Conservation (phyloP, 805 yeast species). For the Ogataea sp. region DNA sequence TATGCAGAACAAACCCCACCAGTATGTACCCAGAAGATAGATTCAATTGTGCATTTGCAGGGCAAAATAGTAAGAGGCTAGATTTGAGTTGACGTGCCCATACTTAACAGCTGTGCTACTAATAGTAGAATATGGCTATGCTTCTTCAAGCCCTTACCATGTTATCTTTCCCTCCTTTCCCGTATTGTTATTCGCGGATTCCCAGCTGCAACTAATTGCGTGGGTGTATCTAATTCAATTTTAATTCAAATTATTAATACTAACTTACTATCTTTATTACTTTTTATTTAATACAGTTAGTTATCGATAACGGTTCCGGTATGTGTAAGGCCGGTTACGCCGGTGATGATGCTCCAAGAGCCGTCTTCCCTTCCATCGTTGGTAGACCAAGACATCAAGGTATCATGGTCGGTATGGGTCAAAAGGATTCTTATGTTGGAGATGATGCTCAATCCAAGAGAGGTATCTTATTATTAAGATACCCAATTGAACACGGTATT, state of each 20-base stretch:
- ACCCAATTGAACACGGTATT: conserved; percentile 99
- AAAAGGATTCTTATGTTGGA: conserved; percentile 99
- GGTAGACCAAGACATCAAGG: conserved; percentile 99
- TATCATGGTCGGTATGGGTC: conserved; percentile 99
- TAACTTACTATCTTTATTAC: background rate
- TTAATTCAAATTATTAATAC: background rate
- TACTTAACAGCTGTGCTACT: no score
- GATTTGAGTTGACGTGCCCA: no score
- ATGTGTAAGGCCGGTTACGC: conserved; percentile 99
- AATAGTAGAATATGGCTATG: no score
- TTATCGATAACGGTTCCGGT: conserved; percentile 99
- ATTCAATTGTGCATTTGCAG: no score
- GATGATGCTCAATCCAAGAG: conserved; percentile 99
- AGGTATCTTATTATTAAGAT: conserved; percentile 97
- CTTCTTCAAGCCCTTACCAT: no score
- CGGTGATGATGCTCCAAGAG: conserved; percentile 99
- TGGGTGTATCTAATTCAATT: background rate
- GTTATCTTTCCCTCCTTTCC: no score
- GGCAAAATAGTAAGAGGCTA: no score
- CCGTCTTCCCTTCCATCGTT: conserved; percentile 99
- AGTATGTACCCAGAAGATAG: no score
- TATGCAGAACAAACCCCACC: no score
- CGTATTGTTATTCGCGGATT: no score
- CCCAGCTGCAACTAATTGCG: background rate
- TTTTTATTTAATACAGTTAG: conserved; percentile 33